Conservation (phyloP, 164 flowering plant genomes). For the Protea cynaroides region DNA sequence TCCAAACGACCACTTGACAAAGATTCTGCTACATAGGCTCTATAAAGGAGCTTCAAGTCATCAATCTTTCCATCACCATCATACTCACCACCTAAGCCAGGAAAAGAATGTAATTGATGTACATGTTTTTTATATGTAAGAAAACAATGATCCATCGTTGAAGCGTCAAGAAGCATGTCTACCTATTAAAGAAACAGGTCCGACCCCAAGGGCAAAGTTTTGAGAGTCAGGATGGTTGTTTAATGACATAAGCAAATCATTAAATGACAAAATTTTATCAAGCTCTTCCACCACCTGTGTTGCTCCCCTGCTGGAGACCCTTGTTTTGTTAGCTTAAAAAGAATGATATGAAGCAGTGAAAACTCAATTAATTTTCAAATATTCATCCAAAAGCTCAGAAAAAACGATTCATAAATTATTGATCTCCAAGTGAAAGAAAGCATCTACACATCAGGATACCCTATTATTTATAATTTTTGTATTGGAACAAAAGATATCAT, state of each 20-base stretch:
- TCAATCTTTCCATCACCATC: slow-evolving; percentile 75
- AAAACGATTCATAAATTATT: too few relatives aligned
- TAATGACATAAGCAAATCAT: slow-evolving; percentile 51
- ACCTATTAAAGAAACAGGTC: slow-evolving; percentile 83
- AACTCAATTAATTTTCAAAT: too few relatives aligned
- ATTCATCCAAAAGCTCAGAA: too few relatives aligned
- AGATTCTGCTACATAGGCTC: slow-evolving; percentile 72
- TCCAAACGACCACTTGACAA: slow-evolving; percentile 72
- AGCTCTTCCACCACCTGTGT: slow-evolving; percentile 57
- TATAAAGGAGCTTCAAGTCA: slow-evolving; percentile 83
- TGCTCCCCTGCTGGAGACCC: slow-evolving; percentile 40
- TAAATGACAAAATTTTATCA: slow-evolving; percentile 63
- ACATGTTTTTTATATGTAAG: neutral
- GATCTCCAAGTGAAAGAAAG: too few relatives aligned
- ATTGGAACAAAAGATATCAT: too few relatives aligned
- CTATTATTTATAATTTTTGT: too few relatives aligned
- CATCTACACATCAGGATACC: too few relatives aligned
- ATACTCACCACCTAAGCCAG: slow-evolving; percentile 80
- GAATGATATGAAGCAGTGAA: neutral
- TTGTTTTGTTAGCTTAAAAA: slow-evolving; percentile 16
- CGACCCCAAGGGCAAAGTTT: slow-evolving; percentile 72
- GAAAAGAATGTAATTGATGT: slow-evolving; percentile 5
- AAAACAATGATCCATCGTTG: neutral
- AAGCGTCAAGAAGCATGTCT: slow-evolving; percentile 9
- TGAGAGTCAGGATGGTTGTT: slow-evolving; percentile 58